These are phyloP conservation scores for Fusarium siculi DNA, from an alignment of 2,329 filamentous ascomycete genomes.

Conservation along the genomic window DNA sequence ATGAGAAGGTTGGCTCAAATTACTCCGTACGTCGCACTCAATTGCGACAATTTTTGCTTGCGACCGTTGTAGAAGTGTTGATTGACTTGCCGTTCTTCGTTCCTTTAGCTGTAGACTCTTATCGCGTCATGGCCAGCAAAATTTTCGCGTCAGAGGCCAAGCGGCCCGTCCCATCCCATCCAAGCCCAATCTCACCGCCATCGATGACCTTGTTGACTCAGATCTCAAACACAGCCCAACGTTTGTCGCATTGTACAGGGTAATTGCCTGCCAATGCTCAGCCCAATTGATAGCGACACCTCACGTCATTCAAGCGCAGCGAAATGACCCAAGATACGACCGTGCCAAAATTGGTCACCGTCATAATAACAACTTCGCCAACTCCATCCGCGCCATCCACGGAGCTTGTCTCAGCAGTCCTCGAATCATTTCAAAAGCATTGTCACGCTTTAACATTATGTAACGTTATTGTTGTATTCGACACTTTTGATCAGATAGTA, in stretches of 20 bases:
- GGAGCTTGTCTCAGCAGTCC: conserved; percentile 59
- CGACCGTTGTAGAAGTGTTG: not conserved
- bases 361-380: conserved; percentile 65
- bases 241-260: conserved; percentile 4
- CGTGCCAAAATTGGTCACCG: conserved; percentile 36
- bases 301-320: not conserved
- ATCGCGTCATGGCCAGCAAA: conserved; percentile 2
- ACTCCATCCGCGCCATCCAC: conserved; percentile 65
- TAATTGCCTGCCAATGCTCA: conserved; percentile 1
- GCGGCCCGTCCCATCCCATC: conserved; percentile 21
- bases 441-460: conserved; percentile 56
- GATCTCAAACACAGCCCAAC: not conserved
- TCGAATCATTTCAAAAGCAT: conserved; percentile 57
- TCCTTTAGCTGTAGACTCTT: not conserved
- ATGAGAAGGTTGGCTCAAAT: not conserved
- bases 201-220: not conserved
- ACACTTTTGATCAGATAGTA: conserved; percentile 61
- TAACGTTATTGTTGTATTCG: conserved; percentile 62
- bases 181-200: conserved; percentile 16
- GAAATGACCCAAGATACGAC: conserved; percentile 17
- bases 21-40: not conserved
- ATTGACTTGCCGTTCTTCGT: not conserved
- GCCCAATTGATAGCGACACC: not conserved
- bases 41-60: not conserved
- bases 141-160: conserved; percentile 10